phyloP scores from a whole-genome alignment of 2,329 filamentous ascomycete genomes.

The Cladophialophora yegresii region DNA sequence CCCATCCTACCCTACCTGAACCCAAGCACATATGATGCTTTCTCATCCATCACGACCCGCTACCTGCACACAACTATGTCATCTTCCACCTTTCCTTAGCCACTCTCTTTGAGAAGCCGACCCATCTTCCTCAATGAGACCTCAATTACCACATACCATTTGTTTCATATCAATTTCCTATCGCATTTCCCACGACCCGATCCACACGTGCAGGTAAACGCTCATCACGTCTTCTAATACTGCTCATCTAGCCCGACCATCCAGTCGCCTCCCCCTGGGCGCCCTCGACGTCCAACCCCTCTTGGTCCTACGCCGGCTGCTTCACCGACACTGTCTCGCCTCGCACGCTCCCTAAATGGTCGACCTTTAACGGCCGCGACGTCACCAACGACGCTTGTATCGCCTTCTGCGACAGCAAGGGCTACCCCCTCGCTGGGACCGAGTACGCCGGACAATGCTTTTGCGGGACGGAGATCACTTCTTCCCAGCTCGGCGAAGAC shows the following conservation, averaged over 20 bases:
- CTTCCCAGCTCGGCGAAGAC: conserved; percentile 18
- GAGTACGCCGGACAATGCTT: conserved; percentile 55
- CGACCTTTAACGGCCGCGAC: conserved; percentile 44
- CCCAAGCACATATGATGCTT: background rate
- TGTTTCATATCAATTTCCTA: background rate
- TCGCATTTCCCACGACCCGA: background rate
- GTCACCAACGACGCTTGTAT: conserved; percentile 54
- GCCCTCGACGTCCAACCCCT: conserved; percentile 13
- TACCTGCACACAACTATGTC: background rate
- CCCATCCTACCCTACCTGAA: background rate
- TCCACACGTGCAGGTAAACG: background rate
- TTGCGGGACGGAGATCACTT: conserved; percentile 45
- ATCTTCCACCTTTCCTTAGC: background rate
- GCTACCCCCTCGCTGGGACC: conserved; percentile 53
- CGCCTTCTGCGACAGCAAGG: conserved; percentile 50
- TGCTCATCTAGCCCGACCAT: conserved; percentile 1
- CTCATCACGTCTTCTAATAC: background rate
- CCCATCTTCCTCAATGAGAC: background rate
- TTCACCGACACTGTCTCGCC: conserved; percentile 44
- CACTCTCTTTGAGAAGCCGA: background rate
- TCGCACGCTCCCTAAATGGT: conserved; percentile 48
- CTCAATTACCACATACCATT: background rate
- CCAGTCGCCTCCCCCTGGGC: background rate
- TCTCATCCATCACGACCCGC: background rate
- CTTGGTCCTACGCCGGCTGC: conserved; percentile 44